A percentile compares a stretch with the other conserved stretches of the same genome.
Conservation (phyloP, 371 early-diverging fungal genomes). For the Mucor sp. region DNA sequence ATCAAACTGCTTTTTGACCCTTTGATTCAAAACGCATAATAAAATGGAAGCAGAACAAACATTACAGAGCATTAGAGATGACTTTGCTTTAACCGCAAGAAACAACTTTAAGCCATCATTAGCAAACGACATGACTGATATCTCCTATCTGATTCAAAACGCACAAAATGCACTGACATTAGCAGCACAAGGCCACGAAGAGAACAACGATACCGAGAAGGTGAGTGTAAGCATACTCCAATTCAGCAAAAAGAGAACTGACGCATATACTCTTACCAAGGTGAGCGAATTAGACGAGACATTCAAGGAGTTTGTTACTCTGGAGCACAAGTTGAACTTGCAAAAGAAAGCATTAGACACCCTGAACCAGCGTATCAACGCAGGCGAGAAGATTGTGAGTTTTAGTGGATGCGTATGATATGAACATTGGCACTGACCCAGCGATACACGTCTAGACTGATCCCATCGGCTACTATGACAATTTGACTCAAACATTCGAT, state of each 20-base stretch:
- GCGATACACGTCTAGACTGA: constrained; percentile 12
- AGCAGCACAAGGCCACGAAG: constrained; percentile 13
- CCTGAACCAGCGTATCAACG: not conserved
- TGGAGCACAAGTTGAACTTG: constrained; percentile 2
- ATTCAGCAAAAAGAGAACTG: not conserved
- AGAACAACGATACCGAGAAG: constrained; percentile 1
- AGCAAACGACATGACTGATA: not conserved
- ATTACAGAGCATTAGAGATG: not conserved
- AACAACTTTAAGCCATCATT: not conserved
- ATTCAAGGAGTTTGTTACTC: constrained; percentile 14
- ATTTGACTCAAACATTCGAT: not conserved
- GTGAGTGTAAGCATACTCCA: not conserved
- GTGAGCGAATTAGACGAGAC: constrained; percentile 4
- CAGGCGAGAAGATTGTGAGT: constrained; percentile 13
- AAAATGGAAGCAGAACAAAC: not conserved
- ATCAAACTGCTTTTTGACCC: not conserved
- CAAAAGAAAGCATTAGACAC: not conserved
- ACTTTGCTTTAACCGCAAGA: not conserved
- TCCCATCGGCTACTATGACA: constrained; percentile 1
- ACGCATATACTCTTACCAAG: not conserved
- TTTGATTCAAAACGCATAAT: not conserved
- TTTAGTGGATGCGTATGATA: not conserved
- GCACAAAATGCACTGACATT: constrained; percentile 6
- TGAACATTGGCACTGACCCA: not conserved
- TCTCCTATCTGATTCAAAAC: not conserved